phyloP scores from a whole-genome alignment of 2,329 filamentous ascomycete genomes.

The Raffaelea albimanens region DNA sequence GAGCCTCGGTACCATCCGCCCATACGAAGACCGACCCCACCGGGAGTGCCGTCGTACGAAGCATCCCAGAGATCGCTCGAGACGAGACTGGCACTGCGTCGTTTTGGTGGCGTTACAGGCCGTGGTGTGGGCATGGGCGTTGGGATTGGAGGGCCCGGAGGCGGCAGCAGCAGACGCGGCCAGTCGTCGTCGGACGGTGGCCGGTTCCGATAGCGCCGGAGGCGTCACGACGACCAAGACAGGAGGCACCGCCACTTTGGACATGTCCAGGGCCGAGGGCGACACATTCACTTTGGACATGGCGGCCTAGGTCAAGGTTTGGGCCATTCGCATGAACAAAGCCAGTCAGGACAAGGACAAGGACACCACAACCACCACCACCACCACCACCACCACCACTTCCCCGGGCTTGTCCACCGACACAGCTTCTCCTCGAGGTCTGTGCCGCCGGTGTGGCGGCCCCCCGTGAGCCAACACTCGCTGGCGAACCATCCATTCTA shows the following conservation, averaged over 20 bases:
- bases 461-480: conserved; percentile 13
- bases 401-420: no score
- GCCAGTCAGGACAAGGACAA: neutral
- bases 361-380: neutral
- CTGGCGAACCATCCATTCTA: conserved; percentile 9
- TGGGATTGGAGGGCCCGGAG: no score
- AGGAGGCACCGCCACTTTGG: no score
- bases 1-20: conserved; percentile 9
- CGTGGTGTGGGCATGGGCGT: neutral
- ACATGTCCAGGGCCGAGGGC: no score
- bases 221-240: no score
- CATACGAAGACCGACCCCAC: conserved; percentile 10
- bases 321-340: no score
- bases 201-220: no score
- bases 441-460: conserved; percentile 7
- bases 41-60: conserved; percentile 12
- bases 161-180: no score
- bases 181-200: no score
- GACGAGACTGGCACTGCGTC: conserved; percentile 4
- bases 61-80: conserved; percentile 3
- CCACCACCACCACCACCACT: neutral
- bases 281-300: no score
- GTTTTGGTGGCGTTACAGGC: neutral
- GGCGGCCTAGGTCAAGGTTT: no score
- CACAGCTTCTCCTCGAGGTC: neutral